phyloP scores from a whole-genome alignment of 140 eudicot species.

The Anethum foeniculum region DNA sequence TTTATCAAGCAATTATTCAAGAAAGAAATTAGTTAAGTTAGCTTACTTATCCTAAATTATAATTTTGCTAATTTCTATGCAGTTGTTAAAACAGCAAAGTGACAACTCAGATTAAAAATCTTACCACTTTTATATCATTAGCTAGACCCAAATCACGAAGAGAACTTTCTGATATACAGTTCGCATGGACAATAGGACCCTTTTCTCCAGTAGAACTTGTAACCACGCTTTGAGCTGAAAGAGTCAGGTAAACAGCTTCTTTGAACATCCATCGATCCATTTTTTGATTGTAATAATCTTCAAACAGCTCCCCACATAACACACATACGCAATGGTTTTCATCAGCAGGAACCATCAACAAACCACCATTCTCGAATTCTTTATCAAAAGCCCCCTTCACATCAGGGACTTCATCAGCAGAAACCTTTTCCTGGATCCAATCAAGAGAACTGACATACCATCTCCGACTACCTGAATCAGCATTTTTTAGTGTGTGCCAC shows the following conservation, averaged over 20 bases:
- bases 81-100: not conserved
- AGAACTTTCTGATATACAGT: conserved; percentile 56
- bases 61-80: not conserved
- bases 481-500: conserved; percentile 49
- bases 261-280: conserved; percentile 77
- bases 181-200: conserved; percentile 60
- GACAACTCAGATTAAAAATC: conserved; percentile 9
- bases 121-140: conserved; percentile 50
- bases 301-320: conserved; percentile 83
- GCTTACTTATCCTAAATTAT: not conserved
- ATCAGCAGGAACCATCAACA: conserved; percentile 81
- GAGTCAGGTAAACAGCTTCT: conserved; percentile 55
- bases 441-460: conserved; percentile 52
- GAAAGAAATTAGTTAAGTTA: not conserved
- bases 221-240: conserved; percentile 17
- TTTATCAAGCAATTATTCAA: not conserved
- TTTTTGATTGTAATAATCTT: conserved; percentile 57
- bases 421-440: conserved; percentile 50
- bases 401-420: conserved; percentile 18
- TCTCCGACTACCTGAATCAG: conserved; percentile 28
- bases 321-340: conserved; percentile 73
- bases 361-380: conserved; percentile 29
- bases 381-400: conserved; percentile 18
- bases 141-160: conserved; percentile 43
- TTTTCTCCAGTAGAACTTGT: conserved; percentile 14